Evolutionary conservation across 2,329 filamentous ascomycete genomes (phyloP).

Genomic region (Sporothrix pallida): DNA sequence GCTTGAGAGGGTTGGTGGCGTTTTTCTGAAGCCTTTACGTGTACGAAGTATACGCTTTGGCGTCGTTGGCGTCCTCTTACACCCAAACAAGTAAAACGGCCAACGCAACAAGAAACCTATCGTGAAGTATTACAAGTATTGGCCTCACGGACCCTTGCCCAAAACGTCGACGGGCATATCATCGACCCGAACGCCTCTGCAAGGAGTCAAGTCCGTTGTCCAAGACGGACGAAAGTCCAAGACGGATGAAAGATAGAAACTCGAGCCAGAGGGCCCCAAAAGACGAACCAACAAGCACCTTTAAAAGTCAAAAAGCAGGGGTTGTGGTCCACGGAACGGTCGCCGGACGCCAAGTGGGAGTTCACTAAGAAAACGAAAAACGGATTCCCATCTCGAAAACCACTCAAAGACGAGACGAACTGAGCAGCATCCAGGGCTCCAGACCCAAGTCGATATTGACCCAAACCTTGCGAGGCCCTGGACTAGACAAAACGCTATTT

Average conservation of each 20-base stretch:
- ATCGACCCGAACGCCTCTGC: background rate
- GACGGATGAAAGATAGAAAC: too few species aligned
- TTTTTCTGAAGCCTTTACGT: background rate
- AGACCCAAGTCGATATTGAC: background rate
- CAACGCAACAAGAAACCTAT: too few species aligned
- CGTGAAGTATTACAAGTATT: background rate
- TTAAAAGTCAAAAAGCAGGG: background rate
- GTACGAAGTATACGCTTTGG: background rate
- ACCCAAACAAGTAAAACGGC: background rate
- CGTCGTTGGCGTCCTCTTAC: background rate
- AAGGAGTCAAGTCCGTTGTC: background rate
- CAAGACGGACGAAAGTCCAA: too few species aligned
- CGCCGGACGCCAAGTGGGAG: background rate
- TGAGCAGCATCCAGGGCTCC: background rate
- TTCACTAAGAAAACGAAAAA: background rate
- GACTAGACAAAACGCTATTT: background rate
- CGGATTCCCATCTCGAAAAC: background rate
- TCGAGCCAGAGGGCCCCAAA: background rate
- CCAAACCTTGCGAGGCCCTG: background rate
- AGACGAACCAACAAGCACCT: background rate
- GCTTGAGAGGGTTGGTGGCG: background rate
- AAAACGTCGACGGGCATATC: conserved; percentile 7
- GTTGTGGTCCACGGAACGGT: background rate
- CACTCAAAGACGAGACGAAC: conserved; percentile 22
- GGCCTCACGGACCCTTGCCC: conserved; percentile 1